Evolutionary conservation across 257 asterid species (phyloP).

Genomic region (Gynochthodes officinalis): DNA sequence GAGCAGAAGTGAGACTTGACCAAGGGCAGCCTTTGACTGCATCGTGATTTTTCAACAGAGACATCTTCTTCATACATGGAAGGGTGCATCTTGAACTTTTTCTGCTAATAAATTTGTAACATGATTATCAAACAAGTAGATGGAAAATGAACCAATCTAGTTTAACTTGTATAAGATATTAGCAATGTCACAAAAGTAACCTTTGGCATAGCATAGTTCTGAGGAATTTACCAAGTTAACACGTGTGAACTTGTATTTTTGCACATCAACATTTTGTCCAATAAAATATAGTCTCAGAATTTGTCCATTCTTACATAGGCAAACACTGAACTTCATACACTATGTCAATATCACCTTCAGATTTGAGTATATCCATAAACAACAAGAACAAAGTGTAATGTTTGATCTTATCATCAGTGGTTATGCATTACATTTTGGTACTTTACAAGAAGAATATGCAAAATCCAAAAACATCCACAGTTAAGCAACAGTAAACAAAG

Average conservation of each 20-base stretch:
- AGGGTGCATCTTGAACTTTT: slow-evolving; percentile 63
- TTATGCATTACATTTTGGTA: not conserved
- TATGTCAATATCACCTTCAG: not conserved
- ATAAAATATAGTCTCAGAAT: not conserved
- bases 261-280: not conserved
- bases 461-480: not conserved
- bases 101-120: slow-evolving; percentile 33
- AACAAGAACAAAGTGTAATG: not conserved
- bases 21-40: slow-evolving; percentile 45
- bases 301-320: not conserved
- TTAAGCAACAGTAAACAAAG: slow-evolving; percentile 2
- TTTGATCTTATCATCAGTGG: not conserved
- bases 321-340: not conserved
- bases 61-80: slow-evolving; percentile 53
- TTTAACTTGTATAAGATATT: not conserved
- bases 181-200: not conserved
- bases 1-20: slow-evolving; percentile 34
- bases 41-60: slow-evolving; percentile 41
- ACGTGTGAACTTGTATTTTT: not conserved
- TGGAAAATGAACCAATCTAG: not conserved
- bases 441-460: not conserved
- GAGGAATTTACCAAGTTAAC: not conserved
- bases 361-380: not conserved
- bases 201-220: not conserved
- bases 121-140: not conserved